phyloP scores from a whole-genome alignment of 2,329 filamentous ascomycete species.

The Blumeria graminis region DNA sequence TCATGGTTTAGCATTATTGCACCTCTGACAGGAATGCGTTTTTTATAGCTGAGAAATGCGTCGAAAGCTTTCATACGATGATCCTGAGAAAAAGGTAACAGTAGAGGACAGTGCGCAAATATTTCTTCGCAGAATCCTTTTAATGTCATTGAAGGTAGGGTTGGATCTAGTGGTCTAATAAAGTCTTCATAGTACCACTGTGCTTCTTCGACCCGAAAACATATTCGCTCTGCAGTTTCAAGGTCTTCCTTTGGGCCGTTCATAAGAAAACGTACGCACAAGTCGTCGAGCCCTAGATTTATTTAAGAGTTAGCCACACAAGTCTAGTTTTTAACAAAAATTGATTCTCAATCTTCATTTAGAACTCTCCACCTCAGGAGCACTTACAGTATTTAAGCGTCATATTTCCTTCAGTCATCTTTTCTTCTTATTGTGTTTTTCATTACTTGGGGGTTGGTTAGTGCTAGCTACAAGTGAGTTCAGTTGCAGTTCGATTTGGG shows the following conservation, averaged over 20 bases:
- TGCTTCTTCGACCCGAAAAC: constrained; percentile 95
- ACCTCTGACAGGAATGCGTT: constrained; percentile 74
- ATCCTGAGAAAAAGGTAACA: constrained; percentile 55
- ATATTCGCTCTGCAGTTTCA: constrained; percentile 73
- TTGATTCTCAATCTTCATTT: not conserved
- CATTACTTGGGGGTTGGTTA: too few relatives aligned
- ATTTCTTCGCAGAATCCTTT: constrained; percentile 72
- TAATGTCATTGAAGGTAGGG: constrained; percentile 63
- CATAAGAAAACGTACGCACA: constrained; percentile 94
- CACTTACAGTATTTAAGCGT: constrained; percentile 65
- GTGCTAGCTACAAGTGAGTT: too few relatives aligned
- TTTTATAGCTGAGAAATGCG: constrained; percentile 86
- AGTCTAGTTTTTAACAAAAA: not conserved
- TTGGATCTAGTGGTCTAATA: constrained; percentile 68
- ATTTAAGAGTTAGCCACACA: not conserved
- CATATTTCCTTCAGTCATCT: constrained; percentile 58
- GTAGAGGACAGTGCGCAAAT: constrained; percentile 79
- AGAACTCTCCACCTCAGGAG: not conserved
- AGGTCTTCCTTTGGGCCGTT: constrained; percentile 87
- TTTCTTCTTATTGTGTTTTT: constrained; percentile 18
- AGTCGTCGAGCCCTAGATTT: constrained; percentile 66
- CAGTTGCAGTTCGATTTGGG: too few relatives aligned
- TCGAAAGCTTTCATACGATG: constrained; percentile 67
- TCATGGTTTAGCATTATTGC: constrained; percentile 76
- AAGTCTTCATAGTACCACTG: constrained; percentile 99